phyloP scores from a whole-genome alignment of 1,284 basidiomycete genomes.

The Rhodotorula sp. region DNA sequence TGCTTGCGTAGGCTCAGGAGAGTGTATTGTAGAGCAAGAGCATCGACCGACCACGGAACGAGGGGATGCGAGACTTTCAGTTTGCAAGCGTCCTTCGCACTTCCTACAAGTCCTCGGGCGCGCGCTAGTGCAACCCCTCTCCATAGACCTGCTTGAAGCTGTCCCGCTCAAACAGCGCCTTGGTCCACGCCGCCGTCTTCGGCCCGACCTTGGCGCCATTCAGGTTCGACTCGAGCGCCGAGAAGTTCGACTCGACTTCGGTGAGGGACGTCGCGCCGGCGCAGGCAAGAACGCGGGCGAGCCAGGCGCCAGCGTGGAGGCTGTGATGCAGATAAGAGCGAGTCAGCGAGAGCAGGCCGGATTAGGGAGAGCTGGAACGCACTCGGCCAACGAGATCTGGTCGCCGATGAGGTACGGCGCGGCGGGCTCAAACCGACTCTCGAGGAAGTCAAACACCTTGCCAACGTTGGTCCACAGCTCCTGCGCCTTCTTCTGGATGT shows the following conservation, averaged over 20 bases:
- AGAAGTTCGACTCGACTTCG: constrained; percentile 22
- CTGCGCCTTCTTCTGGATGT: constrained; percentile 3
- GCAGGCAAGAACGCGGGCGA: constrained; percentile 40
- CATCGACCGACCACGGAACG: neutral
- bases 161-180: constrained; percentile 33
- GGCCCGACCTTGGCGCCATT: constrained; percentile 25
- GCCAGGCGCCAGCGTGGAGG: constrained; percentile 42
- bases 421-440: constrained; percentile 21
- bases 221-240: constrained; percentile 25
- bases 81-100: neutral
- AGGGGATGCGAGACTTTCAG: neutral
- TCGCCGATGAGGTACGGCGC: constrained; percentile 33
- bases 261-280: constrained; percentile 30
- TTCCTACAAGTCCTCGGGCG: neutral
- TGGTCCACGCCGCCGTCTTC: constrained; percentile 25
- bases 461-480: constrained; percentile 16
- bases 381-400: constrained; percentile 39
- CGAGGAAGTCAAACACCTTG: constrained; percentile 25
- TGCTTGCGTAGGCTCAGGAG: too few relatives aligned
- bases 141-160: constrained; percentile 40
- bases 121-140: constrained; percentile 36
- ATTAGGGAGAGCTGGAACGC: neutral
- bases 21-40: too few relatives aligned
- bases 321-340: constrained; percentile 5
- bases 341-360: neutral